Evolutionary conservation across 2,329 filamentous ascomycete genomes (phyloP).

Genomic region (Penicillium sp.): DNA sequence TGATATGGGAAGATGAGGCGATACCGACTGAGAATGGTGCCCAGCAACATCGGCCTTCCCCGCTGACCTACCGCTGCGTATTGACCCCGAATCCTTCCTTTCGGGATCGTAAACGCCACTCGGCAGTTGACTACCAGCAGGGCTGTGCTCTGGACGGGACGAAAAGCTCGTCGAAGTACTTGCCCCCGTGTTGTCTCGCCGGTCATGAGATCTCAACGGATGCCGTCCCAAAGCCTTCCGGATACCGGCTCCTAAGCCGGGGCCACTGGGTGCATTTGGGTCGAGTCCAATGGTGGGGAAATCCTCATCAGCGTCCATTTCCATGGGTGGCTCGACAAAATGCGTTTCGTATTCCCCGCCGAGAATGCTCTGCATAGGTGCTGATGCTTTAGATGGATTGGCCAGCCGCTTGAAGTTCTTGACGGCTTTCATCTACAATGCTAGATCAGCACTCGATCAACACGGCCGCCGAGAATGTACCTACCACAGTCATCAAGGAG

Average conservation of each 20-base stretch:
- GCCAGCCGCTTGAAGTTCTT: slow-evolving; percentile 80
- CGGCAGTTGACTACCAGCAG: slow-evolving; percentile 15
- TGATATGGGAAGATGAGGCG: slow-evolving; percentile 29
- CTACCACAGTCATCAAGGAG: slow-evolving; percentile 75
- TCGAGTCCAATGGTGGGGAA: slow-evolving; percentile 24
- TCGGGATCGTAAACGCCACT: slow-evolving; percentile 20
- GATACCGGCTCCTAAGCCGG: slow-evolving; percentile 49
- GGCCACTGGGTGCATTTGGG: slow-evolving; percentile 17
- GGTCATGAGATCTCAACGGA: slow-evolving; percentile 42
- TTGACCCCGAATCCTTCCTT: slow-evolving; percentile 27
- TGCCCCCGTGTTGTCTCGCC: slow-evolving; percentile 10
- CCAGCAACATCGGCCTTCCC: slow-evolving; percentile 19
- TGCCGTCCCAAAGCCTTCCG: slow-evolving; percentile 49
- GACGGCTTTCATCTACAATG: slow-evolving; percentile 78
- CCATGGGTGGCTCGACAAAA: slow-evolving; percentile 57
- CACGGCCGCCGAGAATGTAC: slow-evolving; percentile 8
- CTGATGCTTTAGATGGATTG: slow-evolving; percentile 51
- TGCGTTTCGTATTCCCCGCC: slow-evolving; percentile 53
- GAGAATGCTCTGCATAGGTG: slow-evolving; percentile 57
- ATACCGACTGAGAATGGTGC: slow-evolving; percentile 29
- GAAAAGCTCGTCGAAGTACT: slow-evolving; percentile 16
- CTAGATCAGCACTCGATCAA: neutral
- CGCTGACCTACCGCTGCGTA: slow-evolving; percentile 21
- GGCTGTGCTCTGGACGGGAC: slow-evolving; percentile 14
- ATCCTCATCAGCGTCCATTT: slow-evolving; percentile 46